Percentiles rank a stretch among this genome's conserved stretches.
These are phyloP conservation scores for Trichosporon ovoides DNA, from an alignment of 1,284 basidiomycete species.

Conservation along the genomic window DNA sequence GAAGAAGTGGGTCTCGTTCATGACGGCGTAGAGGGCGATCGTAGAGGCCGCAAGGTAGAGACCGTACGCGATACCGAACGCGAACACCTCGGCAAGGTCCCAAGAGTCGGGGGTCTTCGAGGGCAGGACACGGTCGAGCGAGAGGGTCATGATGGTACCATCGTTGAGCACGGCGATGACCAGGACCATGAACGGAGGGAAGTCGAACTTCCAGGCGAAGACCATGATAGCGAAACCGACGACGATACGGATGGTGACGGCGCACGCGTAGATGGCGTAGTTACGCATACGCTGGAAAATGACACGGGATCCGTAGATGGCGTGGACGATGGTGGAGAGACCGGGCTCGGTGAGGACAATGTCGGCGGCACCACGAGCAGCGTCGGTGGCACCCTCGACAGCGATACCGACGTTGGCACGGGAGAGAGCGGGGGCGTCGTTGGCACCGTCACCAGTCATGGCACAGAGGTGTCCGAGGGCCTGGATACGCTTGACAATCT, in stretches of 20 bases:
- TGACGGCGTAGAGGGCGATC: slow-evolving; percentile 73
- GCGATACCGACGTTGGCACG: slow-evolving; percentile 96
- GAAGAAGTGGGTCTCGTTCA: slow-evolving; percentile 86
- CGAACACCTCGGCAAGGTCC: slow-evolving; percentile 94
- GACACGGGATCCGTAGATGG: slow-evolving; percentile 88
- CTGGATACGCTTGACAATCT: slow-evolving; percentile 88
- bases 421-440: slow-evolving; percentile 88
- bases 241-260: slow-evolving; percentile 96
- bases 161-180: slow-evolving; percentile 96
- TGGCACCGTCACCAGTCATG: slow-evolving; percentile 96
- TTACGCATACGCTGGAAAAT: slow-evolving; percentile 98
- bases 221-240: slow-evolving; percentile 93
- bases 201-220: slow-evolving; percentile 93
- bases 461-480: slow-evolving; percentile 80
- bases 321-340: slow-evolving; percentile 93
- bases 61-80: slow-evolving; percentile 91
- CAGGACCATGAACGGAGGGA: slow-evolving; percentile 99
- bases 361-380: slow-evolving; percentile 90
- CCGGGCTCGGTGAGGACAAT: slow-evolving; percentile 92
- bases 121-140: slow-evolving; percentile 91
- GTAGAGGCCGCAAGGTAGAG: slow-evolving; percentile 87
- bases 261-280: slow-evolving; percentile 91
- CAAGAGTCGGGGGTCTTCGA: slow-evolving; percentile 87
- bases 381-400: slow-evolving; percentile 93
- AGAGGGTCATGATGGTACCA: slow-evolving; percentile 98